Conservation (phyloP, 2,329 filamentous ascomycete genomes). For the Ceratocystiopsis minuta region DNA sequence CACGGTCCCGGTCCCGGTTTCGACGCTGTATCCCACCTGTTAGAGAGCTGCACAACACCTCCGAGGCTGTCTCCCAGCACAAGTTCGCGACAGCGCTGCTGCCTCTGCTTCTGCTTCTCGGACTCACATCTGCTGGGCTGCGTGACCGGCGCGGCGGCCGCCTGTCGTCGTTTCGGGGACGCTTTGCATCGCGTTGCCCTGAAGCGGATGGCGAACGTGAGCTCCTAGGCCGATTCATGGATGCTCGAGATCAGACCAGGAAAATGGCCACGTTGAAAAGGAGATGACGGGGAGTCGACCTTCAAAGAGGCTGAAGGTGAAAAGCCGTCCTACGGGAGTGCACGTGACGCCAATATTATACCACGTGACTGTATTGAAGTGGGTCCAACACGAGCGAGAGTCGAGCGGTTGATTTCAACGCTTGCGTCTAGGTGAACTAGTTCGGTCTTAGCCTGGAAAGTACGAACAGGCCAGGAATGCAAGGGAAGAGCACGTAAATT, state of each 20-base stretch:
- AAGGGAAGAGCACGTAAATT: slow-evolving; percentile 2
- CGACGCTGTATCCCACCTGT: slow-evolving; percentile 34
- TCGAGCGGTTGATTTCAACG: too few species aligned
- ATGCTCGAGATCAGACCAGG: slow-evolving; percentile 5
- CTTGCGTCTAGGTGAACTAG: too few species aligned
- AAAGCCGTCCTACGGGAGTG: too few species aligned
- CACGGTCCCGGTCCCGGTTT: slow-evolving; percentile 26
- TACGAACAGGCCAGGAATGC: neutral
- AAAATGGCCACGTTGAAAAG: too few species aligned
- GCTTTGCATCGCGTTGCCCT: slow-evolving; percentile 61
- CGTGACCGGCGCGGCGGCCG: slow-evolving; percentile 43
- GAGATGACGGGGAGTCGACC: too few species aligned
- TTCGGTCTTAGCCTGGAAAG: too few species aligned
- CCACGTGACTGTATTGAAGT: too few species aligned
- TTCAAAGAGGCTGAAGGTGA: too few species aligned
- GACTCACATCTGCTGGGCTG: slow-evolving; percentile 42
- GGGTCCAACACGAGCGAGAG: too few species aligned
- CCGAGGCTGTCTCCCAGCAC: too few species aligned
- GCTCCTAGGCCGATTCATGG: slow-evolving; percentile 47
- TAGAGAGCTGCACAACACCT: slow-evolving; percentile 26
- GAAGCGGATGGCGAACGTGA: slow-evolving; percentile 83
- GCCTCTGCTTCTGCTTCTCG: neutral
- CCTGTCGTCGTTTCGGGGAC: slow-evolving; percentile 43
- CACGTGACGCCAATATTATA: too few species aligned
- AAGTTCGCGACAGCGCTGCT: too few species aligned